Base-by-base conservation (phyloP, 371 early-diverging fungal species). In the Choanephora cucurbitarum region DNA sequence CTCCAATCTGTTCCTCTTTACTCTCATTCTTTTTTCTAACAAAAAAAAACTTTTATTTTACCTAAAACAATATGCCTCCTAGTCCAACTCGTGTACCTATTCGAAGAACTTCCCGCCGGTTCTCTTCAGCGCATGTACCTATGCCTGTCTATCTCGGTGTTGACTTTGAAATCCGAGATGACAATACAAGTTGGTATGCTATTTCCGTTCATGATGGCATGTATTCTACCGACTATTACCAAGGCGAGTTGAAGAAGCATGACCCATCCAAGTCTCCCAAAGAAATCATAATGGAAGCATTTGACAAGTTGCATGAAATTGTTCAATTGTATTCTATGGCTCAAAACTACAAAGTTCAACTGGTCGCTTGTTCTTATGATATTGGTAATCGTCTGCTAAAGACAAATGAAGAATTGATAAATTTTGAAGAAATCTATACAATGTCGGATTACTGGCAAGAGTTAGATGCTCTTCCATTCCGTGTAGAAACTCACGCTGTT, bases 361-460 rank as follows among this genome's bases (percentile, higher is more conserved):
- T 79, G 11, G 62, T 84, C 42, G 84, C 82, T 32, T 66, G 60
- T 19, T 75, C 75, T 5, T 56, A 62, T 15, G 58, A 60, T 21
- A 43, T 74, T 22, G 66, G 55, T 14, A 23, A 18, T 6, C 66
- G 72, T 1, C 70, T 70, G 13, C 23, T 72, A 14, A 28, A 51
- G 14, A 60, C 64, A n/a, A 60, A 67, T 37, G 67, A 68, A 31
- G 74, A 66, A 1, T 31, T 53, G 31, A 37, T 50, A 6, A 45
- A 43, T 11, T 18, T 52, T 21, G 56, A 65, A 49, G 68, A 63
- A 1, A 24, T 54, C 3, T 63, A 67, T 18, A 61, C 86, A 17
- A 78, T 84, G 55, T 78, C 80, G 28, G 64, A 73, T 23, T 79
- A 89, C 60, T 92, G 93, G 93, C 69, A 79, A 37, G 88, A 91